Evolutionary conservation across 176 grass and related monocot species (phyloP).

Genomic region (Hyparrhenia diplandra): DNA sequence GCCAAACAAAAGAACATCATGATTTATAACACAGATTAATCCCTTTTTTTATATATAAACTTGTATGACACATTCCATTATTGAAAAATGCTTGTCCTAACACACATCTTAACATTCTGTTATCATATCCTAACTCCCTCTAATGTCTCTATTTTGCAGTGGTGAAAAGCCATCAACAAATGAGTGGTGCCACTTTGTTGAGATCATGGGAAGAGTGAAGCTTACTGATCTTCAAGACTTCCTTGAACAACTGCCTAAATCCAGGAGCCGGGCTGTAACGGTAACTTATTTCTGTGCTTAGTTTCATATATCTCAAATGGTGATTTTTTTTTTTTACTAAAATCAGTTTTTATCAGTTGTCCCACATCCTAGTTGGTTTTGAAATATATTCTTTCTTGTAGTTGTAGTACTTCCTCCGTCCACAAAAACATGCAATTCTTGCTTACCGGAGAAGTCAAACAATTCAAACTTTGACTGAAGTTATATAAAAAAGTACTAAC

Average conservation of each 20-base stretch:
- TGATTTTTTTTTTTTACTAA: not conserved
- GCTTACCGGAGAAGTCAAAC: too few relatives aligned
- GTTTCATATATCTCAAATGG: conserved; percentile 5
- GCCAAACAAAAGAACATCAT: not conserved
- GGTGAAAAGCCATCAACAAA: conserved; percentile 75
- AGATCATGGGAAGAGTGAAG: conserved; percentile 78
- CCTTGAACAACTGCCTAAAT: conserved; percentile 66
- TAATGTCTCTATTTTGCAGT: conserved; percentile 34
- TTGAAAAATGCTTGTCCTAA: not conserved
- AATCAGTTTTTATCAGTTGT: not conserved
- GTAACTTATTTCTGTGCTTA: conserved; percentile 35
- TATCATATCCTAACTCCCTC: not conserved
- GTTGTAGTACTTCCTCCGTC: too few relatives aligned
- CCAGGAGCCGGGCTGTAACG: conserved; percentile 58
- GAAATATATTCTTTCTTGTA: conserved; percentile 2
- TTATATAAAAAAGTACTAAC: too few relatives aligned
- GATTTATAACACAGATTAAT: not conserved
- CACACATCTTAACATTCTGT: not conserved
- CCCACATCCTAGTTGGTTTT: not conserved
- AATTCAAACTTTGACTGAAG: too few relatives aligned
- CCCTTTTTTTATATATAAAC: not conserved
- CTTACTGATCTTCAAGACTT: conserved; percentile 67
- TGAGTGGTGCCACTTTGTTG: conserved; percentile 60
- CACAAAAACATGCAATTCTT: too few relatives aligned
- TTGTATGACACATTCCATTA: not conserved